Conservation (phyloP, 805 yeast genomes). For the Debaryomyces maramus region DNA sequence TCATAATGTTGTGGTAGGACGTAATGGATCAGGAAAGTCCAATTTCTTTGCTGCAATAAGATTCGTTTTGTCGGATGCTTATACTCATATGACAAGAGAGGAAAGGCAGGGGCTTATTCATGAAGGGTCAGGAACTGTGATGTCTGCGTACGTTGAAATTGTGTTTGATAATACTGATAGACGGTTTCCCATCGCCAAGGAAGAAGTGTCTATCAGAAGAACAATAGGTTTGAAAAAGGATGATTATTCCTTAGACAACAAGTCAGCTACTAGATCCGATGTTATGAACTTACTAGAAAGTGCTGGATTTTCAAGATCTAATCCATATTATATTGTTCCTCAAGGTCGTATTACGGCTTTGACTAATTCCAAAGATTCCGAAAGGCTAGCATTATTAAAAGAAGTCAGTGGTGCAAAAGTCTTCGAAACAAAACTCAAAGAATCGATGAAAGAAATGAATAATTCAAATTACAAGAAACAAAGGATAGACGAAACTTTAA, state of each 20-base stretch:
- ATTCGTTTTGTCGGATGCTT: constrained; percentile 88
- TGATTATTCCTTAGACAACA: constrained; percentile 82
- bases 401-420: constrained; percentile 95
- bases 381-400: constrained; percentile 73
- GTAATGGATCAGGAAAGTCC: constrained; percentile 96
- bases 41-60: constrained; percentile 94
- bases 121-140: constrained; percentile 85
- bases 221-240: constrained; percentile 93
- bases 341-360: constrained; percentile 89
- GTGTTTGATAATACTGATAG: constrained; percentile 79
- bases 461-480: constrained; percentile 67
- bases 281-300: constrained; percentile 79
- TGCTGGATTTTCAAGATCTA: constrained; percentile 88
- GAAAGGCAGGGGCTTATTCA: constrained; percentile 86
- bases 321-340: constrained; percentile 95
- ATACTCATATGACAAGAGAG: constrained; percentile 77
- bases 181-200: constrained; percentile 67
- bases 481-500: constrained; percentile 72
- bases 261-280: constrained; percentile 76
- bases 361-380: constrained; percentile 86
- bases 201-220: constrained; percentile 74
- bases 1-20: constrained; percentile 80
- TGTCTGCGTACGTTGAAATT: constrained; percentile 92
- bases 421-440: constrained; percentile 78
- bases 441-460: constrained; percentile 76